Conservation (phyloP, 78 protist species). For the Guillardia theta region DNA sequence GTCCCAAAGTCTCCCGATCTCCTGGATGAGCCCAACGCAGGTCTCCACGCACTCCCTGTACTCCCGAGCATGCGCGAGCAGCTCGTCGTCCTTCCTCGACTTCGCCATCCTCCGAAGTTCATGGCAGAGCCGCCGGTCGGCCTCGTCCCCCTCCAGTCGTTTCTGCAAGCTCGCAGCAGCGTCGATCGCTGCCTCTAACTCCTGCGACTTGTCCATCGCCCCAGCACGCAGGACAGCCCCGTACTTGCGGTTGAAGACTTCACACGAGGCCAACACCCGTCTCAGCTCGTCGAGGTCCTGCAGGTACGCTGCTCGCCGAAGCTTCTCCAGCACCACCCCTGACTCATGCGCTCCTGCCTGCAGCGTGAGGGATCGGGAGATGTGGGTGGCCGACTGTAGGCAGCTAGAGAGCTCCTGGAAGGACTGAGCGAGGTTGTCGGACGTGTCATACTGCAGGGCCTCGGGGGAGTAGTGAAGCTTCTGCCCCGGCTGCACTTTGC, state of each 20-base stretch:
- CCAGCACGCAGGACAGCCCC: not conserved
- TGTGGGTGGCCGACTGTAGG: not conserved
- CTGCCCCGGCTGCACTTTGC: not conserved
- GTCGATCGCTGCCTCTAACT: not conserved
- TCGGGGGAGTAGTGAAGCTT: not conserved
- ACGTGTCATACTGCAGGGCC: not conserved
- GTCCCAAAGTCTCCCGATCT: not conserved
- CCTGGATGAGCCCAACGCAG: not conserved
- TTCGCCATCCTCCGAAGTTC: not conserved
- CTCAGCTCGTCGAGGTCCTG: not conserved
- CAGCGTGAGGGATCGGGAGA: not conserved
- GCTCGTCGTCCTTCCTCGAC: not conserved
- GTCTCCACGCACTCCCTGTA: not conserved
- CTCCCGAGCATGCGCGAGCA: not conserved
- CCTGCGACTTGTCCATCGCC: not conserved
- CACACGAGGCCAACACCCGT: not conserved
- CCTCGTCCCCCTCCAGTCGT: not conserved
- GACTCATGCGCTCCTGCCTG: not conserved
- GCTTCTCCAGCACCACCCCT: not conserved
- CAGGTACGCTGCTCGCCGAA: not conserved
- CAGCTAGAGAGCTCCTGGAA: not conserved
- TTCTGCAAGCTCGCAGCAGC: not conserved
- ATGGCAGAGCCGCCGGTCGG: not conserved
- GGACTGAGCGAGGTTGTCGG: not conserved
- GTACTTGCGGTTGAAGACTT: not conserved